Evolutionary conservation across 495 filamentous ascomycete species (phyloP), one percentile per base, ranked within the genome.

Genomic region (Xylaria intraflava): DNA sequence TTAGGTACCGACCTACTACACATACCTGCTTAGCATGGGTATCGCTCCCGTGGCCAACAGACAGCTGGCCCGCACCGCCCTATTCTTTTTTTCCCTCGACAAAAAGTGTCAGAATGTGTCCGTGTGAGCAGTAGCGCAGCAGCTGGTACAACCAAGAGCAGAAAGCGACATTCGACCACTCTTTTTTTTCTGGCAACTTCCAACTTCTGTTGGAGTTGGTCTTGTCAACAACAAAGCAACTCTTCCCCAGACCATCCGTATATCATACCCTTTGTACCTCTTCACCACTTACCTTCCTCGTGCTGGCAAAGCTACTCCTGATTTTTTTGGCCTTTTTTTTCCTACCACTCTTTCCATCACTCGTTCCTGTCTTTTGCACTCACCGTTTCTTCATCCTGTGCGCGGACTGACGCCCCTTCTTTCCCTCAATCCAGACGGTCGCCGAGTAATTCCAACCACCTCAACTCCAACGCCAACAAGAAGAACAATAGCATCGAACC

Each of bases 31-130:
- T 66, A 50, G 55, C 64, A 67, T 65, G 55, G 59, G 56, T 58
- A 60, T 62, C 45, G 44, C 38, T 35, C 38, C 54, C 51, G 59
- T 62, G 57, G 51, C 64, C 62, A 67, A 56, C 64, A 53, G 56
- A 57, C 58, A 49, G 59, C 56, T 65, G 59, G 62, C 62, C 64
- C 64, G 64, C 64, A 66, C 61, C 60, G 64, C 64, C 64, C 64
- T 66, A 57, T 51, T 56, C 63, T 59, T 57, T 64, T 62, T 63
- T 63, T 36, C 42, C 38, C 33, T 49, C 45, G 23, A 36, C 36
- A 48, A 24, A 38, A 36, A 55, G 52, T 46, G 52, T 55, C 52
- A 55, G 52, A 35, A 19, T 48, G 38, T 42, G 52, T 35, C 52
- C 45, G 52, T 55, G 52, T 55, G 52, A 42, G 49, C 49, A 43